Evolutionary conservation across 306 rosid species (phyloP).

Genomic region (Lablab purpureus): DNA sequence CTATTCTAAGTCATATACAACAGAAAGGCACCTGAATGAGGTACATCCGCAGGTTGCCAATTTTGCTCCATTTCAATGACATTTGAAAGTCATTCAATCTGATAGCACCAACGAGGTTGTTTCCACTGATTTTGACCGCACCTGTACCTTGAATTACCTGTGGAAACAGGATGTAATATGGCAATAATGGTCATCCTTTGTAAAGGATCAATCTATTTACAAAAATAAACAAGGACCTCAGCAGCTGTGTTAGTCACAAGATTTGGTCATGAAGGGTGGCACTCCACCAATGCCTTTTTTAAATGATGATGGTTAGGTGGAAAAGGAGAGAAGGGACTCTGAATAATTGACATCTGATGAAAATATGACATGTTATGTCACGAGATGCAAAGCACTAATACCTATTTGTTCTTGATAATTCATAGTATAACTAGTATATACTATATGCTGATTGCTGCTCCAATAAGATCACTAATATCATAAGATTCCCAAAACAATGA

Average conservation of each 20-base stretch:
- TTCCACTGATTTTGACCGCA: slow-evolving; percentile 64
- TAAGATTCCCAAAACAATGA: slow-evolving; percentile 2
- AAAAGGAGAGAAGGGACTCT: neutral
- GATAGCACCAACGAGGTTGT: slow-evolving; percentile 74
- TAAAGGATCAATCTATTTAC: slow-evolving; percentile 1
- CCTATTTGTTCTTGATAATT: neutral
- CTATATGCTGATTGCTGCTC: neutral
- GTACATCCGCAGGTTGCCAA: slow-evolving; percentile 79
- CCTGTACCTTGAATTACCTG: slow-evolving; percentile 78
- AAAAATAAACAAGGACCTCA: neutral
- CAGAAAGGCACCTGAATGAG: slow-evolving; percentile 72
- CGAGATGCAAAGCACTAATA: neutral
- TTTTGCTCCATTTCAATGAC: slow-evolving; percentile 86
- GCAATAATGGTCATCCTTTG: slow-evolving; percentile 17
- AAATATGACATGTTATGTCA: neutral
- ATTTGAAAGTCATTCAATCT: slow-evolving; percentile 69
- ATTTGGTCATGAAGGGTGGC: neutral
- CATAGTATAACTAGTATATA: neutral
- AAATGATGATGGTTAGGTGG: neutral
- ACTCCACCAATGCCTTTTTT: neutral
- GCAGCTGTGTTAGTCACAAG: neutral
- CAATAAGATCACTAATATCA: neutral
- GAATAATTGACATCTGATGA: neutral
- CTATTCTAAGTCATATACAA: neutral
- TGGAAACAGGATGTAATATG: slow-evolving; percentile 33